phyloP scores from a whole-genome alignment of 345 rosid species.

The Eucalyptus marginata region DNA sequence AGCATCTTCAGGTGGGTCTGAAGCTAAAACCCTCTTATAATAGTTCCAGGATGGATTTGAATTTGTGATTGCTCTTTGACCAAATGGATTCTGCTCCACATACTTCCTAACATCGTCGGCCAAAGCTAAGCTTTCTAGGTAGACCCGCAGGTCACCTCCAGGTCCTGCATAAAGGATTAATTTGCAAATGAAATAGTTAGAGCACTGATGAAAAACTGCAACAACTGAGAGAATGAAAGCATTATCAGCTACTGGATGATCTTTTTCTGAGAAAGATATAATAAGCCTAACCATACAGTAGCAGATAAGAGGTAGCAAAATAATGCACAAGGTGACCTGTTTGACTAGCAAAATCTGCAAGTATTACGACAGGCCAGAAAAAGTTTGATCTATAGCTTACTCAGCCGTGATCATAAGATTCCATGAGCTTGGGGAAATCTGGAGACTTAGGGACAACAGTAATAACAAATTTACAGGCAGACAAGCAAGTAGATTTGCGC shows the following conservation, averaged over 20 bases:
- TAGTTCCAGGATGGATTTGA: conserved; percentile 41
- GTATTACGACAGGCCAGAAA: background rate
- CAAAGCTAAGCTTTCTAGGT: conserved; percentile 50
- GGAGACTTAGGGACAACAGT: background rate
- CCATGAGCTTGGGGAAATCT: background rate
- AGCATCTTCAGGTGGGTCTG: background rate
- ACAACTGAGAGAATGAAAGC: background rate
- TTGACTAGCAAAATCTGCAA: background rate
- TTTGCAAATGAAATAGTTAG: background rate
- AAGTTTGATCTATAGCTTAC: background rate
- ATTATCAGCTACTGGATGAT: background rate
- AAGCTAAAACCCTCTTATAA: conserved; percentile 24
- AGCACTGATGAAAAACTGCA: background rate
- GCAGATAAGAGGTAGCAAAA: background rate
- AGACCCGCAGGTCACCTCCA: conserved; percentile 63
- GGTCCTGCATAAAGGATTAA: conserved; percentile 32
- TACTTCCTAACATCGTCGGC: conserved; percentile 48
- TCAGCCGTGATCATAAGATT: background rate
- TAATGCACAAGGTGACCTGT: background rate
- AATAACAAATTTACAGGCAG: background rate
- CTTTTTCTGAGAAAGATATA: background rate
- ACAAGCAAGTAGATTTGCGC: background rate
- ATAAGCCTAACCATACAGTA: background rate
- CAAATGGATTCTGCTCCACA: conserved; percentile 62
- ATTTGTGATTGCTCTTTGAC: conserved; percentile 59